These are phyloP conservation scores for Candida easanensis DNA, from an alignment of 805 yeast genomes.

Conservation along the genomic window DNA sequence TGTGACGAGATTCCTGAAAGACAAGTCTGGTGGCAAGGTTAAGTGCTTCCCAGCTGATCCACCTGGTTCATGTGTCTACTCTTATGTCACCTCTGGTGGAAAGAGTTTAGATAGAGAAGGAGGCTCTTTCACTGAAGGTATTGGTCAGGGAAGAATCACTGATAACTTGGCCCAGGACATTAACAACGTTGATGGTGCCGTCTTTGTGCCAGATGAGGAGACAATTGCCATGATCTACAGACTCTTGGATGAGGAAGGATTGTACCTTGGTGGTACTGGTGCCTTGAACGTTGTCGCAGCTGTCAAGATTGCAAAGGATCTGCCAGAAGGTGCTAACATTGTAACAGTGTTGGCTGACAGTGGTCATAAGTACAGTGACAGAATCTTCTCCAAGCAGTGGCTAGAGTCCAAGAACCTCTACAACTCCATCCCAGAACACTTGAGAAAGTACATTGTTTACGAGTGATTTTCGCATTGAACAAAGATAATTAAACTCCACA, in stretches of 20 bases:
- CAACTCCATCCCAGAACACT: slow-evolving; percentile 64
- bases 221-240: slow-evolving; percentile 82
- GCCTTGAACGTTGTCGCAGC: slow-evolving; percentile 93
- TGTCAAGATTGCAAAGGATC: slow-evolving; percentile 61
- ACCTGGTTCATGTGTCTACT: slow-evolving; percentile 84
- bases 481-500: too few species aligned
- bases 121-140: slow-evolving; percentile 90
- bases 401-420: slow-evolving; percentile 64
- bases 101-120: slow-evolving; percentile 69
- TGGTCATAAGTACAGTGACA: slow-evolving; percentile 83
- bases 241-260: slow-evolving; percentile 84
- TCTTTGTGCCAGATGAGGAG: slow-evolving; percentile 73
- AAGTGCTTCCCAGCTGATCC: slow-evolving; percentile 84
- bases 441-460: slow-evolving; percentile 61
- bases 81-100: slow-evolving; percentile 72
- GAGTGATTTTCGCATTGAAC: too few species aligned
- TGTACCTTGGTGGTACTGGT: slow-evolving; percentile 87
- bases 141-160: slow-evolving; percentile 93
- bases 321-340: slow-evolving; percentile 78
- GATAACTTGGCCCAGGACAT: slow-evolving; percentile 74
- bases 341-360: slow-evolving; percentile 90
- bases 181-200: slow-evolving; percentile 74
- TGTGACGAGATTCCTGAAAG: slow-evolving; percentile 71
- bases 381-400: slow-evolving; percentile 79
- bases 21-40: slow-evolving; percentile 57